Base-by-base conservation (phyloP, 2,329 filamentous ascomycete species). In the Xylaria sp. region DNA sequence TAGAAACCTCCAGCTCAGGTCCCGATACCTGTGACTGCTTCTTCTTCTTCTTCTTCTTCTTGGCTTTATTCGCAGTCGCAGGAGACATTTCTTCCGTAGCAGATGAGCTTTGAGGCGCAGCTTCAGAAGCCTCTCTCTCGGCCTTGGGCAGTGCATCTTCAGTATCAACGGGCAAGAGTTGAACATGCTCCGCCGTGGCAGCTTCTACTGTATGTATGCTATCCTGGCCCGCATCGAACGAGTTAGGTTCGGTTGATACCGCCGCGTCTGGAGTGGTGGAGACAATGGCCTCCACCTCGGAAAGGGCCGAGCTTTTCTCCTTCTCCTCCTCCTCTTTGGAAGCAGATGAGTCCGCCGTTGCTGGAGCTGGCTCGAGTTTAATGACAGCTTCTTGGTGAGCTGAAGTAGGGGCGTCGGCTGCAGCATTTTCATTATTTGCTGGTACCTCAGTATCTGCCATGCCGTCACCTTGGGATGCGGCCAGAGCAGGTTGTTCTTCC, bases 291-390 rank as follows among this genome's bases (percentile, higher is more conserved):
- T 42, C 51, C 38, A 69, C 67, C 11, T 63, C 66, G 46, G 15
- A 51, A 21, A 54, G 17, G 49, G 12, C 49, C 45, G 59, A 65
- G 57, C 72, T 70, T 51, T 70, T 73, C 61, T 59, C 67, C 60
- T 71, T 71, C 63, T 71, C 73, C 58, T 73, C 73, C 60, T 70
- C 65, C 54, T 72, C 71, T 62, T 72, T 65, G 12, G 67, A 61
- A 8, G 35, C 57, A 60, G 53, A 70, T 61, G 60, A 64, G 64
- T 61, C 69, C 47, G 42, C 23, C 17, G 35, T 43, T 19, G 65
- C 15, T 4, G 45, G 49, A 17, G 63, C 25, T n/a, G 38, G 21
- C 5, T 68, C 63, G 12, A 19, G 40, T 49, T 64, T 57, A 45
- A 57, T 45, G 57, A 40, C 15, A 11, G 19, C 40, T 31, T 45